Evolutionary conservation across 2,329 filamentous ascomycete genomes (phyloP).

Genomic region (Didymosphaeria variabile): DNA sequence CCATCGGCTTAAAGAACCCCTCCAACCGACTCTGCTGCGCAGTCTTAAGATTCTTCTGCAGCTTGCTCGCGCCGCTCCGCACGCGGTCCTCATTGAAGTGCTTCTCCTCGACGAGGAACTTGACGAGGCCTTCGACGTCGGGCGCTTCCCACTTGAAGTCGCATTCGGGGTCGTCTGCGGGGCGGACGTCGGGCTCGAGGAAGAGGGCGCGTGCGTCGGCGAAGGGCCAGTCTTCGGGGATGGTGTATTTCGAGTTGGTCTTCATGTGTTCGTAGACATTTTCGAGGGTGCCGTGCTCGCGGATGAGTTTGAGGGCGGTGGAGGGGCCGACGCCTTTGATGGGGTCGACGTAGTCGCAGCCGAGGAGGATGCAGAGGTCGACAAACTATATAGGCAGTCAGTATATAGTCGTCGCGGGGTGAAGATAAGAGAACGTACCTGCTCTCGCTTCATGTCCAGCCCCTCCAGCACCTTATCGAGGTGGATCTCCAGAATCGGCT

Average conservation of each 20-base stretch:
- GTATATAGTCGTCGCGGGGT: not conserved
- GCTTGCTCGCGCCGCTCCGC: conserved; percentile 75
- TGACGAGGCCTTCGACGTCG: conserved; percentile 86
- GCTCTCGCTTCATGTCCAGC: conserved; percentile 83
- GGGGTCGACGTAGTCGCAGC: conserved; percentile 97
- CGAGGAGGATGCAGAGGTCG: conserved; percentile 95
- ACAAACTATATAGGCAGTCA: conserved; percentile 73
- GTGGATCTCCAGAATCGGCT: conserved; percentile 95
- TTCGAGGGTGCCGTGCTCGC: conserved; percentile 88
- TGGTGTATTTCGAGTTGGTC: conserved; percentile 77
- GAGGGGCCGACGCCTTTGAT: conserved; percentile 93
- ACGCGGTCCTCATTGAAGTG: conserved; percentile 97
- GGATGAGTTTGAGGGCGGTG: conserved; percentile 92
- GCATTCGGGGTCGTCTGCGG: conserved; percentile 83
- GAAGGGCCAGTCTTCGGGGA: conserved; percentile 98
- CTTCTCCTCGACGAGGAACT: conserved; percentile 92
- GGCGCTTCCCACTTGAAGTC: conserved; percentile 99
- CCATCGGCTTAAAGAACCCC: conserved; percentile 94
- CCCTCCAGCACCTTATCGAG: conserved; percentile 87
- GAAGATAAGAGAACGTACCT: conserved; percentile 64
- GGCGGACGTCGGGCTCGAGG: conserved; percentile 86
- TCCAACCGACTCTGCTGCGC: conserved; percentile 91
- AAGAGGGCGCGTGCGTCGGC: conserved; percentile 91
- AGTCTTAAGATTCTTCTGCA: conserved; percentile 90
- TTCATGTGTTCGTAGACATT: conserved; percentile 85